Percentiles rank a stretch among this genome's conserved stretches.
phyloP scores from a whole-genome alignment of 2,329 filamentous ascomycete species.

The Curvularia lunata region DNA sequence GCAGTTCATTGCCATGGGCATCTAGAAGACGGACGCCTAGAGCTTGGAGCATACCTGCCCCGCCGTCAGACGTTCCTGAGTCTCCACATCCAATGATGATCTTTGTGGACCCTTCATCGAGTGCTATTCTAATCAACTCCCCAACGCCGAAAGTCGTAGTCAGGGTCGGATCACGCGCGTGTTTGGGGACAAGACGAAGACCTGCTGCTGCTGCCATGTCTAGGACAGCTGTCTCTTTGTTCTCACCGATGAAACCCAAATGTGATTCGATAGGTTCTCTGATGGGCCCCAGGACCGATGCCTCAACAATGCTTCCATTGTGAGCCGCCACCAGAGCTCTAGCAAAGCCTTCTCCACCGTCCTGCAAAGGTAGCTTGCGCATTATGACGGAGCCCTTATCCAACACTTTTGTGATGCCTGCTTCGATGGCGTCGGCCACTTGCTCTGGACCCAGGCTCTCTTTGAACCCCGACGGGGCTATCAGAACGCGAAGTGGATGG shows the following conservation, averaged over 20 bases:
- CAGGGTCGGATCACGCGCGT: constrained; percentile 54
- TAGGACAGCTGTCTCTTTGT: constrained; percentile 54
- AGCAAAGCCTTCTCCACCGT: constrained; percentile 62
- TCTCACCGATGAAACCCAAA: constrained; percentile 54
- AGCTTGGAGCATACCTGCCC: constrained; percentile 62
- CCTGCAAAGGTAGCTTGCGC: constrained; percentile 59
- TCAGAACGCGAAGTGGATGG: constrained; percentile 49
- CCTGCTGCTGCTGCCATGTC: constrained; percentile 63
- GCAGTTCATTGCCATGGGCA: constrained; percentile 46
- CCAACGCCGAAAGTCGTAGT: constrained; percentile 62
- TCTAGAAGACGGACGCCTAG: constrained; percentile 57
- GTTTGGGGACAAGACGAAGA: constrained; percentile 56
- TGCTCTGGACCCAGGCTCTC: constrained; percentile 58
- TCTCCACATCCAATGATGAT: constrained; percentile 62
- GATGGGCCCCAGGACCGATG: constrained; percentile 55
- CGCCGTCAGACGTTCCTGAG: constrained; percentile 62
- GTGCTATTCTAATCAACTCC: constrained; percentile 55
- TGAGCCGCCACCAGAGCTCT: constrained; percentile 55
- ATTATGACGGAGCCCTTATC: constrained; percentile 49
- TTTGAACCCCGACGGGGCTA: constrained; percentile 63
- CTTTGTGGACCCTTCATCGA: constrained; percentile 54
- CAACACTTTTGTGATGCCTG: constrained; percentile 55
- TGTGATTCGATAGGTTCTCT: constrained; percentile 53
- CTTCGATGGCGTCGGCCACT: constrained; percentile 60
- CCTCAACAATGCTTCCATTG: constrained; percentile 48